Percentiles rank a stretch among this genome's conserved stretches.
These are phyloP conservation scores for Phanerochaete carnosa DNA, from an alignment of 768 basidiomycete genomes.

Conservation along the genomic window DNA sequence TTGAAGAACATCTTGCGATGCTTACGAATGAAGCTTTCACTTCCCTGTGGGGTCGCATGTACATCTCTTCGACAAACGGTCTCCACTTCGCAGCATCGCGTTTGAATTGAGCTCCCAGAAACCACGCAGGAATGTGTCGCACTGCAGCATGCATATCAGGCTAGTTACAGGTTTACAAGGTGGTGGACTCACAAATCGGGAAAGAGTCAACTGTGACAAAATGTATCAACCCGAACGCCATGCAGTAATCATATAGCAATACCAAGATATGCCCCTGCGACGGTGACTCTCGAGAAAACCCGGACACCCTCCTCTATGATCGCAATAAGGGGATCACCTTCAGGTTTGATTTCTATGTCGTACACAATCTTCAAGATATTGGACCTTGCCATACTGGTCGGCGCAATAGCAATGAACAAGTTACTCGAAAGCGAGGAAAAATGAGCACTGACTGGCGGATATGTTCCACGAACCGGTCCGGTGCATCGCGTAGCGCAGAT, in stretches of 20 bases:
- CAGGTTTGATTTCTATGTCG: neutral
- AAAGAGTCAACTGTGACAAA: conserved; percentile 9
- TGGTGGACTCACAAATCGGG: conserved; percentile 1
- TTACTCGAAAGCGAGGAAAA: too few relatives aligned
- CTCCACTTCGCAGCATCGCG: conserved; percentile 10
- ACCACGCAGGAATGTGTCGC: conserved; percentile 19
- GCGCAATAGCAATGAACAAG: too few relatives aligned
- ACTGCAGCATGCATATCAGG: neutral
- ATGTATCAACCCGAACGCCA: neutral
- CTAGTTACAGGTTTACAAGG: too few relatives aligned
- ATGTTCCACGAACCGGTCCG: too few relatives aligned
- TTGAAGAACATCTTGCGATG: neutral
- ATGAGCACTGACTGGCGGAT: too few relatives aligned
- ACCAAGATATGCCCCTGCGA: neutral
- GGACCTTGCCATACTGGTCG: neutral
- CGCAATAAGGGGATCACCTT: neutral
- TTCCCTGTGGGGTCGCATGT: conserved; percentile 5
- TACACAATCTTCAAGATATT: neutral
- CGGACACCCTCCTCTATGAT: neutral
- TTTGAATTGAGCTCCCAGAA: conserved; percentile 19
- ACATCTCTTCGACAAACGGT: conserved; percentile 3
- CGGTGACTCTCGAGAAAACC: neutral
- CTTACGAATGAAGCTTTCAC: conserved; percentile 9
- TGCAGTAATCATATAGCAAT: too few relatives aligned
- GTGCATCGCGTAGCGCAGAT: too few relatives aligned